phyloP scores from a whole-genome alignment of 805 yeast genomes.

The Blastobotrys parvus region DNA sequence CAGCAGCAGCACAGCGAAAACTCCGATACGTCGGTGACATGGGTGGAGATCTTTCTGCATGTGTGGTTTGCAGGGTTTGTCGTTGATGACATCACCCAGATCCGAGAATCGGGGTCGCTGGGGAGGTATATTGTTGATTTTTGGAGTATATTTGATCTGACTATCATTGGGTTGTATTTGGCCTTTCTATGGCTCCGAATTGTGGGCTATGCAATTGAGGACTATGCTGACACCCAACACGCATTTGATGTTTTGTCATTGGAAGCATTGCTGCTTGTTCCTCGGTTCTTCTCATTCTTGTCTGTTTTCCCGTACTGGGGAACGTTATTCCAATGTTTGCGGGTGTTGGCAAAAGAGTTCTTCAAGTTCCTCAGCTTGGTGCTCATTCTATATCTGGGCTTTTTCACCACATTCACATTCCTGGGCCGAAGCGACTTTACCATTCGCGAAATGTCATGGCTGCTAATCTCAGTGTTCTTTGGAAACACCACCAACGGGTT shows the following conservation, averaged over 20 bases:
- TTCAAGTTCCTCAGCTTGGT: constrained; percentile 23
- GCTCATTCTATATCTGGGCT: constrained; percentile 25
- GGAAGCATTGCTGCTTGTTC: constrained; percentile 26
- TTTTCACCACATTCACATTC: constrained; percentile 27
- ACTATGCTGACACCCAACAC: constrained; percentile 11
- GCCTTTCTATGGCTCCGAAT: constrained; percentile 17
- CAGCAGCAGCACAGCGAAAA: background rate
- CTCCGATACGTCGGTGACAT: constrained; percentile 6
- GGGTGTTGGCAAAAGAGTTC: constrained; percentile 25
- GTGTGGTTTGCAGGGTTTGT: constrained; percentile 88
- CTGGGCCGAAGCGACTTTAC: constrained; percentile 24
- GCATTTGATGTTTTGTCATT: constrained; percentile 26
- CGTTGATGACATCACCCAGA: constrained; percentile 73
- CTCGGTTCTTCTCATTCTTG: constrained; percentile 25
- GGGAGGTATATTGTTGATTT: constrained; percentile 22
- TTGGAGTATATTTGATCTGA: constrained; percentile 25
- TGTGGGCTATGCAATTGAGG: constrained; percentile 11
- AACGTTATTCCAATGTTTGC: constrained; percentile 27
- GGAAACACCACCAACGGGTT: constrained; percentile 27
- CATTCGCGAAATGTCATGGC: constrained; percentile 25
- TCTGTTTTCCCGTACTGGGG: constrained; percentile 28
- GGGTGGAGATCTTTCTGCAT: constrained; percentile 41
- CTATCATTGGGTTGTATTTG: constrained; percentile 17
- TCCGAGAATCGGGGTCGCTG: constrained; percentile 23
- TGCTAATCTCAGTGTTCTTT: constrained; percentile 26